Evolutionary conservation across 306 rosid species (phyloP), one percentile per base, ranked within the genome.

Genomic region (Dalbergia oliveri): DNA sequence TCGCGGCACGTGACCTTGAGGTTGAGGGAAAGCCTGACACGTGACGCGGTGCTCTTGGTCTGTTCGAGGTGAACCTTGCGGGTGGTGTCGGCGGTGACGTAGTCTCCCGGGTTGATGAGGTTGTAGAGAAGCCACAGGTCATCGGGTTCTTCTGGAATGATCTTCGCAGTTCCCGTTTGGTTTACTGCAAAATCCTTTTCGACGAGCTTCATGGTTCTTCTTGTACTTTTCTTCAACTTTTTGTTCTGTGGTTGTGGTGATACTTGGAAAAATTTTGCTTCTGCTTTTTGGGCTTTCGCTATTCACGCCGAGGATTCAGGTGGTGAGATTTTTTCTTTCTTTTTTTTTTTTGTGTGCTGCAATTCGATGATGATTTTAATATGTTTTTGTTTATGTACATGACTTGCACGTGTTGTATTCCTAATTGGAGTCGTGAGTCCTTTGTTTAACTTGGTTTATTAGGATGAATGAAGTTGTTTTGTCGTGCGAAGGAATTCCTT

Each of bases 91-190:
- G 84, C 50, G 14, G 84, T 37, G 35, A 86, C 71, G 37, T 69
- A 31, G 80, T 86, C 88, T 33, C 86, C 88, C 15, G 65, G 44
- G 47, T 76, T 12, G 39, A 86, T 86, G 33, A 86, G 81, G 51
- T 86, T 86, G 79, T 82, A 86, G 26, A 78, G 75, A 9, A 69
- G 18, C 86, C 88, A 86, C 4, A 82, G 34, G 69, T 86, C 88
- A 14, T 86, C 88, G 43, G 88, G 63, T 56, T 86, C 82, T 57
- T 86, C 79, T 0, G 88, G 79, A 1, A 75, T n/a, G 34, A 82
- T 53, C 44, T 78, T 86, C 3, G 69, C 84, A 0, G 53, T 82
- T 15, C 89, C 89, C 3, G 67, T 15, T 59, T 79, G 84, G 76
- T 86, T 86, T 0, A 21, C 37, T 7, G 58, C 69, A 21, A 75